phyloP scores from a whole-genome alignment of 345 rosid species.

The Eucalyptus sp. region DNA sequence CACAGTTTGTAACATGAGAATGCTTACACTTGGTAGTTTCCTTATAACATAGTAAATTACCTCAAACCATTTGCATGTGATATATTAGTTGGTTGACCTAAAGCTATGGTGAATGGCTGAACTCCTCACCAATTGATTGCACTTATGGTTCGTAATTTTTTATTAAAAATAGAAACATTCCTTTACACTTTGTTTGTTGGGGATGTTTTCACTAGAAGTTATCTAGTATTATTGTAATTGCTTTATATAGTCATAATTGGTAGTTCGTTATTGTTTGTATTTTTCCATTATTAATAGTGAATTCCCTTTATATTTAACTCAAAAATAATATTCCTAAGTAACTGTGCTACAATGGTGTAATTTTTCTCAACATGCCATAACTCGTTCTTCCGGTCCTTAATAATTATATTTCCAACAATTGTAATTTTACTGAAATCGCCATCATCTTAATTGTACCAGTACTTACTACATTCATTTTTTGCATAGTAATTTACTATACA shows the following conservation, averaged over 20 bases:
- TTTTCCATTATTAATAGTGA: neutral
- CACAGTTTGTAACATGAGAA: too few species aligned
- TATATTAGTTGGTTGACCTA: too few species aligned
- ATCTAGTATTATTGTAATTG: neutral
- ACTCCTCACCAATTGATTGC: neutral
- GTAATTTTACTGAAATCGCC: neutral
- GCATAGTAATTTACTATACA: neutral
- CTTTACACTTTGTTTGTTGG: neutral
- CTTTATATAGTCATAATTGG: neutral
- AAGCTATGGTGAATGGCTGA: neutral
- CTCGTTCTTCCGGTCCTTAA: neutral
- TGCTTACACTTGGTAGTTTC: too few species aligned
- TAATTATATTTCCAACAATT: neutral
- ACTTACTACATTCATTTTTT: neutral
- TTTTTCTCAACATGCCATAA: neutral
- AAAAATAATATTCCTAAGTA: accelerated
- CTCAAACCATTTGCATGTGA: too few species aligned
- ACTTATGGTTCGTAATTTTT: neutral
- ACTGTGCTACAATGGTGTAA: neutral
- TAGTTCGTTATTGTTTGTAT: neutral
- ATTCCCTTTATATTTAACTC: neutral
- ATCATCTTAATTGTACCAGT: neutral
- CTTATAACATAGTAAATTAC: too few species aligned
- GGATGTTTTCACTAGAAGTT: neutral
- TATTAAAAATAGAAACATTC: neutral